These are phyloP conservation scores for Apostasia ramifera DNA, from an alignment of 106 monocot genomes.

Conservation along the genomic window DNA sequence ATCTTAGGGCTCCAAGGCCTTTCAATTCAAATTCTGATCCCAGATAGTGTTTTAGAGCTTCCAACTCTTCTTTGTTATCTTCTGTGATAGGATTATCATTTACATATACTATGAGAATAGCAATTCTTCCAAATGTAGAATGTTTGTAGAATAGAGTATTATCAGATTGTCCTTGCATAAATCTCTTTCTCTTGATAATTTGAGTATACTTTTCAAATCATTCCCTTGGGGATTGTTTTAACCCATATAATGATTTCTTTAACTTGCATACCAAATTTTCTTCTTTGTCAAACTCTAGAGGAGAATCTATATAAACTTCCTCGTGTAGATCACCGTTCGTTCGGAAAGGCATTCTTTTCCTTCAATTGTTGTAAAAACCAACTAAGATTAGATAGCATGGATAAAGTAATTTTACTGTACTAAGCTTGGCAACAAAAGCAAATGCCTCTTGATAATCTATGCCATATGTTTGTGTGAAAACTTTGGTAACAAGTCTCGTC, in stretches of 20 bases:
- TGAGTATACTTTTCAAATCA: background rate
- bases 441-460: background rate
- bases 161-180: background rate
- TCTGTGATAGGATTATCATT: background rate
- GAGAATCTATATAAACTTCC: constrained; percentile 3
- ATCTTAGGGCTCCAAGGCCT: background rate
- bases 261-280: background rate
- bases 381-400: background rate
- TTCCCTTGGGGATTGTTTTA: background rate
- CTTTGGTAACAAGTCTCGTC: too few relatives aligned
- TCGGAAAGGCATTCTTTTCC: background rate
- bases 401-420: background rate
- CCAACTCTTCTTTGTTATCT: background rate
- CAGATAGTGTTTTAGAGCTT: background rate
- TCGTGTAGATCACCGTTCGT: too few relatives aligned
- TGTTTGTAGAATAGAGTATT: background rate
- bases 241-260: background rate
- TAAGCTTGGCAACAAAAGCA: constrained; percentile 4
- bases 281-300: constrained; percentile 5
- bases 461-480: too few relatives aligned
- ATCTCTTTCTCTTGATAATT: background rate
- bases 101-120: background rate
- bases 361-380: background rate
- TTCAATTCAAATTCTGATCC: background rate
- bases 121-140: background rate